Percentiles rank a stretch among this genome's conserved stretches.
phyloP scores from a whole-genome alignment of 1,284 basidiomycete species.

The Ceratobasidium sp. region DNA sequence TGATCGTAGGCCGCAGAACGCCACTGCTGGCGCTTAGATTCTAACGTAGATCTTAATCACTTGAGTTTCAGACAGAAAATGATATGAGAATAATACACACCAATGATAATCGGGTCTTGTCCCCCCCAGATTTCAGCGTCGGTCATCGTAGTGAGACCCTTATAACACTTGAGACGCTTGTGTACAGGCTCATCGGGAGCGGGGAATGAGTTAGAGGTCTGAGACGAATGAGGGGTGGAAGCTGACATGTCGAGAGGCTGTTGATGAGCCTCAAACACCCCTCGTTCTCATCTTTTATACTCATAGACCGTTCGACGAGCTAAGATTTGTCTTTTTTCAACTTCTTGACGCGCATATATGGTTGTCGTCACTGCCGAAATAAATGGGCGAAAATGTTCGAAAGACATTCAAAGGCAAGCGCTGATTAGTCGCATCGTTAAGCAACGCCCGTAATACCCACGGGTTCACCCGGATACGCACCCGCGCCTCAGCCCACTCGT shows the following conservation, averaged over 20 bases:
- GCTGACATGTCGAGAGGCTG: conserved; percentile 3
- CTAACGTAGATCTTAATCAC: neutral
- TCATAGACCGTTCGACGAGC: neutral
- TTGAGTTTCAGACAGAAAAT: neutral
- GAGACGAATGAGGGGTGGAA: neutral
- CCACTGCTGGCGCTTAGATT: neutral
- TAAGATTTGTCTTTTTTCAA: neutral
- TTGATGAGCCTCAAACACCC: neutral
- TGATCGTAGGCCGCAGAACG: conserved; percentile 18
- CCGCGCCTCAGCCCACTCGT: too few relatives aligned
- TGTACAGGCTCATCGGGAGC: conserved; percentile 16
- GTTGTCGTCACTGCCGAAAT: neutral
- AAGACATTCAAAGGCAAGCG: neutral
- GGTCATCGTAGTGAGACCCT: conserved; percentile 22
- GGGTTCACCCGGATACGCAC: too few relatives aligned
- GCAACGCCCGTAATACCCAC: too few relatives aligned
- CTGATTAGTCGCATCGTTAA: too few relatives aligned
- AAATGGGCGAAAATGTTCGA: neutral
- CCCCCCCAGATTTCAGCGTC: conserved; percentile 16
- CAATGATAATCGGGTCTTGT: neutral
- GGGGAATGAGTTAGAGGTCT: neutral
- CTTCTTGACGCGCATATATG: conserved; percentile 20
- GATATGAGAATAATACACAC: neutral
- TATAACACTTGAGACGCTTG: conserved; percentile 15
- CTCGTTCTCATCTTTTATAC: conserved; percentile 7